phyloP scores from a whole-genome alignment of 225 moss, liverwort and hornwort genomes.

The Lunularia cruciata region DNA sequence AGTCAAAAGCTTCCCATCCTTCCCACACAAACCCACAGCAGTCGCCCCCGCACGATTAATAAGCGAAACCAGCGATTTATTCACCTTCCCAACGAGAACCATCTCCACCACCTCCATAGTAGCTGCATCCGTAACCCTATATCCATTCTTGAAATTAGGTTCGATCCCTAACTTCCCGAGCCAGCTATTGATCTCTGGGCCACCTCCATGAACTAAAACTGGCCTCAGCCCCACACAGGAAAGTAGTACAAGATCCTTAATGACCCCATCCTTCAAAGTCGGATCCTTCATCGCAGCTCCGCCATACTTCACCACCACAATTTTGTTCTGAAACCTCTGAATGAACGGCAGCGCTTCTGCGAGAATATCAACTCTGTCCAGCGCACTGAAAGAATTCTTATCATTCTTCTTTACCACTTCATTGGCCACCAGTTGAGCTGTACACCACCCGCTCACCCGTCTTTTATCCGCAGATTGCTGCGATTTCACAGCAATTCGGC shows the following conservation, averaged over 20 bases:
- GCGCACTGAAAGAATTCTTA: conserved; percentile 63
- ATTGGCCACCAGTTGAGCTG: conserved; percentile 38
- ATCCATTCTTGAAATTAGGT: conserved; percentile 77
- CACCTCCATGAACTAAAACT: conserved; percentile 90
- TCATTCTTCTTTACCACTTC: conserved; percentile 25
- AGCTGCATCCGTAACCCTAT: conserved; percentile 80
- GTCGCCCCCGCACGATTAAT: conserved; percentile 87
- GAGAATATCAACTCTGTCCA: conserved; percentile 86
- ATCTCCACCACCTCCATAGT: conserved; percentile 99
- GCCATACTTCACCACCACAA: conserved; percentile 96
- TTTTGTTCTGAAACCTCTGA: conserved; percentile 89
- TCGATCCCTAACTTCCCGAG: conserved; percentile 75
- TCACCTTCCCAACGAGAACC: conserved; percentile 98
- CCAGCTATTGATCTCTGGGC: conserved; percentile 95
- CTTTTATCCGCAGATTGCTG: neutral
- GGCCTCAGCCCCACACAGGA: conserved; percentile 94
- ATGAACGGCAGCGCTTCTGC: conserved; percentile 93
- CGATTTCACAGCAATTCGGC: conserved; percentile 3
- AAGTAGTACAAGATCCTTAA: conserved; percentile 83
- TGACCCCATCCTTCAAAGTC: conserved; percentile 78
- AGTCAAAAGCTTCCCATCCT: conserved; percentile 84
- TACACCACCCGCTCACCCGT: conserved; percentile 7
- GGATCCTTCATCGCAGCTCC: conserved; percentile 98
- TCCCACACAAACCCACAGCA: conserved; percentile 89
- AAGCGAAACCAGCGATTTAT: conserved; percentile 93